A percentile compares a stretch with the other conserved stretches of the same genome.
Evolutionary conservation across 106 monocot species (phyloP).

Genomic region (Phalaenopsis aphrodite): DNA sequence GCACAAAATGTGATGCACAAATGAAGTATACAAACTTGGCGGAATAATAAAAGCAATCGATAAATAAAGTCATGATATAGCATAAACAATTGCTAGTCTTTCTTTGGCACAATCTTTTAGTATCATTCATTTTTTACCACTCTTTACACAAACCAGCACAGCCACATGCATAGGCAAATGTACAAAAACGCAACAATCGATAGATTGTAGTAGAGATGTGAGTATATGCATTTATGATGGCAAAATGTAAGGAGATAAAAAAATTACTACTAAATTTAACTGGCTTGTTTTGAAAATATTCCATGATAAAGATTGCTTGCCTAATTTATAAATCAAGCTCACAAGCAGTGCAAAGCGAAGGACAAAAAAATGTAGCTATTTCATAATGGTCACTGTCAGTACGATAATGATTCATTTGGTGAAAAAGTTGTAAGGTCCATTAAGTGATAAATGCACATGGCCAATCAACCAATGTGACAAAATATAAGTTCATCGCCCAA

Average conservation of each 20-base stretch:
- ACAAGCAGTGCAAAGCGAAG: background rate
- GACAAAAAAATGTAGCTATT: background rate
- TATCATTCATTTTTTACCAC: background rate
- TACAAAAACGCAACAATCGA: background rate
- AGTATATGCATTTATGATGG: background rate
- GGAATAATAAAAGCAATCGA: background rate
- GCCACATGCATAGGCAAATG: background rate
- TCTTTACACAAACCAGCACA: background rate
- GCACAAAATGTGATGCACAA: background rate
- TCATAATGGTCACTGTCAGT: background rate
- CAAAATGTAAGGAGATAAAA: background rate
- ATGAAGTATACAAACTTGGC: background rate
- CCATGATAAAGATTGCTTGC: background rate
- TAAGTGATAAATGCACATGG: no score
- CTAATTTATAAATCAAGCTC: background rate
- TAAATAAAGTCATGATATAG: background rate
- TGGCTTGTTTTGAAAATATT: background rate
- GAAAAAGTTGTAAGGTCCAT: background rate
- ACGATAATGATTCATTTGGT: background rate
- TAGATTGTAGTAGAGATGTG: background rate
- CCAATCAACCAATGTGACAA: no score
- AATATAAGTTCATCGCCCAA: no score
- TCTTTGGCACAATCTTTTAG: background rate
- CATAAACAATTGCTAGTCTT: background rate
- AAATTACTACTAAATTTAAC: background rate